Evolutionary conservation across 192 early-diverging fungal species (phyloP).

Genomic region (Umbelopsis isabellina): DNA sequence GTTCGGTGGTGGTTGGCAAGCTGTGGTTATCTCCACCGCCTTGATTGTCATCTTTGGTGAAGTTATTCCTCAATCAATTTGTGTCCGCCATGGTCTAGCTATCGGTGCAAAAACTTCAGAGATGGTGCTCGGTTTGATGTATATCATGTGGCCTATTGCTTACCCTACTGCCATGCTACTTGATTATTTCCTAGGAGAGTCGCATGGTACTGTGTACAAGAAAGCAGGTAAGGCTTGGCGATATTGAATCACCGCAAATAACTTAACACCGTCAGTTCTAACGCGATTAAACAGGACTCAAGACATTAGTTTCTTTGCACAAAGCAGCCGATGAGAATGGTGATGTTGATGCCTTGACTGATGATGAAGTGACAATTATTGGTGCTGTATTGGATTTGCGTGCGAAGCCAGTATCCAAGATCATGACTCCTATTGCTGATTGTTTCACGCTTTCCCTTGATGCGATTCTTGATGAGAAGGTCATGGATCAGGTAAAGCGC

Average conservation of each 20-base stretch:
- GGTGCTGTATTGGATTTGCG: constrained; percentile 75
- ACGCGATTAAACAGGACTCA: constrained; percentile 53
- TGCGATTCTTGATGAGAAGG: constrained; percentile 59
- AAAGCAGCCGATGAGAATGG: constrained; percentile 54
- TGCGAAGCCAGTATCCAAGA: constrained; percentile 65
- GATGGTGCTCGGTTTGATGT: constrained; percentile 68
- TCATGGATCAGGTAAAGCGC: constrained; percentile 47
- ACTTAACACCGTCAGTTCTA: background rate
- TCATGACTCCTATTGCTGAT: constrained; percentile 75
- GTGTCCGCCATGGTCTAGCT: constrained; percentile 88
- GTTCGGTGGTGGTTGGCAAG: constrained; percentile 76
- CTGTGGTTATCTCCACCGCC: constrained; percentile 85
- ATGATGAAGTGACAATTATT: constrained; percentile 83
- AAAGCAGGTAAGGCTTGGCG: constrained; percentile 50
- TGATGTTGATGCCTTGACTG: constrained; percentile 67
- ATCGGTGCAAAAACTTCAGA: constrained; percentile 89
- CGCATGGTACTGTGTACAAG: constrained; percentile 88
- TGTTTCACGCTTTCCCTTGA: constrained; percentile 70
- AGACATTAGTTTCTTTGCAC: constrained; percentile 78
- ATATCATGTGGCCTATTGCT: constrained; percentile 70
- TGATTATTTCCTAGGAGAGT: constrained; percentile 85
- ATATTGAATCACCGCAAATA: background rate
- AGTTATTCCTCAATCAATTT: constrained; percentile 89
- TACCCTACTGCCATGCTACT: constrained; percentile 90
- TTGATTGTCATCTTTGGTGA: constrained; percentile 97